phyloP scores from a whole-genome alignment of 345 rosid species.

The Citrus reticulata region DNA sequence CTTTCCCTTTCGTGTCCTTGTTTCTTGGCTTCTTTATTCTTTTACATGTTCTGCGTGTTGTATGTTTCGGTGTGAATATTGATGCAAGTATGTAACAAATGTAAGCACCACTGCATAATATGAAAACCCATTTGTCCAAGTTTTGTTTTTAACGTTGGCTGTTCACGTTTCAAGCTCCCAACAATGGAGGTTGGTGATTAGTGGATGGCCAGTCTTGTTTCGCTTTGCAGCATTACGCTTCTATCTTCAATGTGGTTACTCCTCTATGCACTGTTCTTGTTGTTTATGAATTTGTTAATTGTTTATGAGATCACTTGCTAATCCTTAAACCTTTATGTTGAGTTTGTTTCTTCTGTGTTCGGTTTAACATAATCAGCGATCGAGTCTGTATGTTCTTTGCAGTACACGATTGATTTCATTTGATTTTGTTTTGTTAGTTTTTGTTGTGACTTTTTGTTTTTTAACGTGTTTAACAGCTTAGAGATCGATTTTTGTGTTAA shows the following conservation, averaged over 20 bases:
- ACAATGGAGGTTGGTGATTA: constrained; percentile 23
- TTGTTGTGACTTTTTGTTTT: constrained; percentile 21
- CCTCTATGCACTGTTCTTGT: constrained; percentile 17
- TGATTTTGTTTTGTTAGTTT: constrained; percentile 5
- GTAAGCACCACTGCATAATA: constrained; percentile 24
- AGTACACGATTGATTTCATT: constrained; percentile 16
- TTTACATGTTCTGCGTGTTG: background rate
- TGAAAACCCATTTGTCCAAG: constrained; percentile 37
- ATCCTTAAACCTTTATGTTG: constrained; percentile 13
- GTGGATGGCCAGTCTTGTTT: background rate
- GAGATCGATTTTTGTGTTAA: constrained; percentile 17
- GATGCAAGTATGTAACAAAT: constrained; percentile 12
- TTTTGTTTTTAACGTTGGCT: constrained; percentile 33
- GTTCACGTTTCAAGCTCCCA: constrained; percentile 28
- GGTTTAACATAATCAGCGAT: constrained; percentile 23
- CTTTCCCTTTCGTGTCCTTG: background rate
- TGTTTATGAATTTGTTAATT: constrained; percentile 4
- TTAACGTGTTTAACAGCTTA: constrained; percentile 15
- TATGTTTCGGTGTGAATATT: constrained; percentile 6
- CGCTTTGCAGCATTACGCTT: constrained; percentile 13
- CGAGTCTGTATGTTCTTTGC: constrained; percentile 10
- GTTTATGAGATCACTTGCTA: constrained; percentile 33
- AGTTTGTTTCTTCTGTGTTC: constrained; percentile 23
- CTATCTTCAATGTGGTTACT: constrained; percentile 22
- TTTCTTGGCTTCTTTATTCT: background rate